Conservation (phyloP, 495 filamentous ascomycete species). For the Daldinia vernicosa region DNA sequence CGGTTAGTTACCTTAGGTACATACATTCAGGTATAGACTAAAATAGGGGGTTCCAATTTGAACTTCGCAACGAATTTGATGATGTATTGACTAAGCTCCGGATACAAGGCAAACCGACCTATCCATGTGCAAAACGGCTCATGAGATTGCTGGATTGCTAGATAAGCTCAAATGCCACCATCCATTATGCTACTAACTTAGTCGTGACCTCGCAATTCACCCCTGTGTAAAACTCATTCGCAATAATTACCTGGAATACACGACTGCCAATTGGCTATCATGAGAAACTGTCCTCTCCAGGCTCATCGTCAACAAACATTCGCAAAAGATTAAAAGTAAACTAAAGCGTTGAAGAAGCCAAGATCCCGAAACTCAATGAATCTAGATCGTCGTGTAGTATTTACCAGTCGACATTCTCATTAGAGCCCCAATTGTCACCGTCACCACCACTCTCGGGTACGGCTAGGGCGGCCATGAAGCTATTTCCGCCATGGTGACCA, state of each 20-base stretch:
- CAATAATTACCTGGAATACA: background rate
- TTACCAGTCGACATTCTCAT: background rate
- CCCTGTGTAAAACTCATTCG: background rate
- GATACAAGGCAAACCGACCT: background rate
- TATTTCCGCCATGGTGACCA: background rate
- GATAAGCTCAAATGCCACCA: background rate
- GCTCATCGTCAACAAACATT: background rate
- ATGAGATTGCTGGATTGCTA: background rate
- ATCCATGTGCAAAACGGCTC: background rate
- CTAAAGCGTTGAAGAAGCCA: background rate
- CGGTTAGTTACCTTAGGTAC: background rate
- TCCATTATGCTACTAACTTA: background rate
- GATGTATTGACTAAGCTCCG: background rate
- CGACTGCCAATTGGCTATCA: slow-evolving; percentile 2
- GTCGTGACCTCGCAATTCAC: slow-evolving; percentile 1
- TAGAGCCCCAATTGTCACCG: background rate
- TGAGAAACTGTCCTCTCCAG: background rate
- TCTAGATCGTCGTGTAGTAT: background rate
- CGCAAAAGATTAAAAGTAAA: background rate
- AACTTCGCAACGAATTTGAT: background rate
- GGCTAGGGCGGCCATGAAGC: background rate
- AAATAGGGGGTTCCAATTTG: background rate
- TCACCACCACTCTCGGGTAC: background rate
- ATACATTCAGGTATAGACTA: background rate
- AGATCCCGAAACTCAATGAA: background rate